Evolutionary conservation across 2,329 filamentous ascomycete species (phyloP), one percentile per base, ranked within the genome.

Genomic region (Rhynchosporium secalis): DNA sequence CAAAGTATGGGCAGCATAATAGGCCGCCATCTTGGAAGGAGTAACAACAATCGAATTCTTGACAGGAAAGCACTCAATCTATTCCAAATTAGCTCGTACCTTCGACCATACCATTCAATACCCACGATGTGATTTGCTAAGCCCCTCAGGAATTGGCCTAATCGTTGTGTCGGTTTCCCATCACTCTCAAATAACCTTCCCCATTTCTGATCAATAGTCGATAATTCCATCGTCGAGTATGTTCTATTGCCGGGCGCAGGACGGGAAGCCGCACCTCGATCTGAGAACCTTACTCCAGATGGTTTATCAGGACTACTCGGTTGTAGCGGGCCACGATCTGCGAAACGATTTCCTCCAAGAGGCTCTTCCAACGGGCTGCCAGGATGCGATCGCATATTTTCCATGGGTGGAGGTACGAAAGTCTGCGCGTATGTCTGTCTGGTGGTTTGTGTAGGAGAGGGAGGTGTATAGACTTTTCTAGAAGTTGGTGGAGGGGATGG

Each of bases 71-170:
- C 91, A 83, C 61, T 89, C 84, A 67, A 91, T 87, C 86, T 89
- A 60, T 38, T 15, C 38, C 41, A 58, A 43, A n/a, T 64, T 68
- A 69, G 62, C 48, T 65, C 33, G 47, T 6, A 28, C 4, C 41
- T 38, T 36, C 13, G 4, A 29, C 4, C 38, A 1, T 13, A 20
- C 4, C 31, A 13, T 31, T 6, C 10, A 38, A 46, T 4, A 75
- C 83, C 70, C 77, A 92, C 90, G 70, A 96, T 78, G 72, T 92
- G 87, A 59, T 85, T 80, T 12, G 90, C 91, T 61, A 96, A 78
- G 0, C 90, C 90, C 60, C 86, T 81, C 55, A 96, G 77, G 45
- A 95, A 86, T 66, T 92, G 84, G 0, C 84, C 83, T 15, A 94
- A 80, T 57, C 90, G 81, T 54, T 80, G 75, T 0, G 91, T 93